These are phyloP conservation scores for Cercophora scortea DNA, from an alignment of 495 filamentous ascomycete genomes.

Conservation along the genomic window DNA sequence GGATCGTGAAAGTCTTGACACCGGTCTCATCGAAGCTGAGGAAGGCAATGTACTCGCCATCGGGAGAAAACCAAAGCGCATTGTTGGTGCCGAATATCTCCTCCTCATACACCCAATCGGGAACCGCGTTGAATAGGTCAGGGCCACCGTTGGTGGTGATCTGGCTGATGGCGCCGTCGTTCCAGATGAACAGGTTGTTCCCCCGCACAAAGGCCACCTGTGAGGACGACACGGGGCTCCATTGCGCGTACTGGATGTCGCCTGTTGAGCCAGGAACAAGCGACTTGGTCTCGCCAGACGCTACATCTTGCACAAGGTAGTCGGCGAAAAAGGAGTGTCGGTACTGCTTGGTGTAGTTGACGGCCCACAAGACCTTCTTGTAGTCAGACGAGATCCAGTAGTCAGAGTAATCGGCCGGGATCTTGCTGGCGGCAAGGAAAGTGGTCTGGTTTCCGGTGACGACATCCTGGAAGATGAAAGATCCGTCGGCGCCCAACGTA, in stretches of 20 bases:
- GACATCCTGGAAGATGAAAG: constrained; percentile 42
- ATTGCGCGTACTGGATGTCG: constrained; percentile 51
- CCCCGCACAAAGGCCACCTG: constrained; percentile 47
- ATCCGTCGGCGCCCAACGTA: constrained; percentile 30
- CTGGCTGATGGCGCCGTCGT: constrained; percentile 34
- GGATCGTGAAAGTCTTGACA: constrained; percentile 47
- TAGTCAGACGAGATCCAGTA: constrained; percentile 32
- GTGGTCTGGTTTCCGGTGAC: constrained; percentile 36
- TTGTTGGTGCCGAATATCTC: constrained; percentile 46
- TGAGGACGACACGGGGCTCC: constrained; percentile 34
- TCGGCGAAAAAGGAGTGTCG: constrained; percentile 51
- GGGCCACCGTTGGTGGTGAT: constrained; percentile 47
- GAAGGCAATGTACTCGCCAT: constrained; percentile 48
- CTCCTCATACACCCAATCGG: constrained; percentile 59
- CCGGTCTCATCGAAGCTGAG: constrained; percentile 53
- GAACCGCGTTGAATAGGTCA: constrained; percentile 50
- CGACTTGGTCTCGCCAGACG: constrained; percentile 31
- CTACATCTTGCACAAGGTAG: constrained; percentile 45
- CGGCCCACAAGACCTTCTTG: constrained; percentile 42
- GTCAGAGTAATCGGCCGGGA: constrained; percentile 20
- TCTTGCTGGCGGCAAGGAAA: constrained; percentile 34
- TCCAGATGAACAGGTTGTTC: constrained; percentile 50
- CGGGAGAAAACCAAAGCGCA: constrained; percentile 51
- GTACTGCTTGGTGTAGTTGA: constrained; percentile 51
- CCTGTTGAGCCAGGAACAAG: constrained; percentile 40